phyloP scores from a whole-genome alignment of 2,329 filamentous ascomycete species.

The Dothiorella sarmentorum region DNA sequence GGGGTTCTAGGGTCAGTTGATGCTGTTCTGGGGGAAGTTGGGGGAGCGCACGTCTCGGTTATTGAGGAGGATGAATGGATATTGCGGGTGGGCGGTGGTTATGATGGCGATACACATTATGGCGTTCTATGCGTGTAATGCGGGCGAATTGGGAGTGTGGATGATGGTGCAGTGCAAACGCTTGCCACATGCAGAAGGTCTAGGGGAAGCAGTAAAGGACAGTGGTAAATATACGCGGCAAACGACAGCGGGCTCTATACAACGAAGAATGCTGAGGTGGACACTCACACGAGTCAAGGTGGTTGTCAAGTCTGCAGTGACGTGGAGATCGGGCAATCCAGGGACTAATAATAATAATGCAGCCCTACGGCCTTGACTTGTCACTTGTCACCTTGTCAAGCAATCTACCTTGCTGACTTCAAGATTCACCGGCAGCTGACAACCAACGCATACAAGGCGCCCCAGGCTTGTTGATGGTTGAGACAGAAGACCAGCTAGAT shows the following conservation, averaged over 20 bases:
- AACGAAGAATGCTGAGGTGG: background rate
- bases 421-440: too few species aligned
- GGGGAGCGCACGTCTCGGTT: slow-evolving; percentile 44
- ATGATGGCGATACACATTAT: slow-evolving; percentile 50
- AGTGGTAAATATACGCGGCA: background rate
- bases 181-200: slow-evolving; percentile 11
- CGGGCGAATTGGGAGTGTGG: background rate
- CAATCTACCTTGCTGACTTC: too few species aligned
- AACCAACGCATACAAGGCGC: too few species aligned
- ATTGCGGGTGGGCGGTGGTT: slow-evolving; percentile 47
- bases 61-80: slow-evolving; percentile 49
- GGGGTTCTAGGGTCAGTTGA: background rate
- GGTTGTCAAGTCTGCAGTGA: background rate
- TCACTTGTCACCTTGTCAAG: background rate
- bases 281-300: background rate
- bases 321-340: slow-evolving; percentile 9
- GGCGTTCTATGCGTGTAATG: background rate
- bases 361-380: background rate
- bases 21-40: background rate
- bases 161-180: slow-evolving; percentile 4
- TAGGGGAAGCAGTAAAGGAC: background rate
- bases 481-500: slow-evolving; percentile 1
- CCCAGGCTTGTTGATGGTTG: background rate
- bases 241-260: background rate
- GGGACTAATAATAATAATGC: too few species aligned